Evolutionary conservation across 148 eudicot species (phyloP), one percentile per base, ranked within the genome.

Genomic region (Vaccinium corymbosum): DNA sequence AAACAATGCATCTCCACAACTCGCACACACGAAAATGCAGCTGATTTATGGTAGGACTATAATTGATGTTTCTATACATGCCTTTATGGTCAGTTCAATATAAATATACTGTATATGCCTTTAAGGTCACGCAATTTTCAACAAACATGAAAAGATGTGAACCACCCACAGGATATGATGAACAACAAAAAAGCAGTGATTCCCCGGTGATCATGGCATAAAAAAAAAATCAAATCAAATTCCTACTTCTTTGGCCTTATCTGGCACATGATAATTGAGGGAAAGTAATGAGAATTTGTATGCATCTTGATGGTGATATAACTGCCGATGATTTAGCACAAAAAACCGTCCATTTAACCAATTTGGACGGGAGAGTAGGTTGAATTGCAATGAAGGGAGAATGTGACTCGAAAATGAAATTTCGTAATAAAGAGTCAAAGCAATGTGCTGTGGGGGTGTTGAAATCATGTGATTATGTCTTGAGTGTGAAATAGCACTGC

Each of bases 361-460:
- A 80, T 20, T 46, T 6, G 55, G 74, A 80, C 55, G 42, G 56
- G 74, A 80, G 49, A 22, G 53, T 64, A n/a, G 53, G 83, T 35
- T 46, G 83, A 8, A 22, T 35, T 64, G 83, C 38, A 62, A 61
- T 80, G 35, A 80, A 51, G 48, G 59, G 61, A 51, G 38, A 77
- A 77, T 52, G 80, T 25, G 80, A 78, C 49, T 12, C 59, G 76
- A 81, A 15, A 49, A 81, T 46, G 83, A 62, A 55, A 55, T 7
- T 66, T 66, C 46, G 49, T 10, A 46, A 16, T 57, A 3, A 35
- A 42, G 73, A 62, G 48, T 79, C 66, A n/a, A n/a, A 46, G 13
- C 52, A 61, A 80, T 20, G 82, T 59, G 72, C 20, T 7, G 19
- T 42, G 7, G 16, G 49, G 16, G 49, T 53, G 46, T 81, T 49